Percentiles rank a stretch among this genome's conserved stretches.
These are phyloP conservation scores for Backusella liffmaniae DNA, from an alignment of 192 early-diverging fungal genomes.

Conservation along the genomic window DNA sequence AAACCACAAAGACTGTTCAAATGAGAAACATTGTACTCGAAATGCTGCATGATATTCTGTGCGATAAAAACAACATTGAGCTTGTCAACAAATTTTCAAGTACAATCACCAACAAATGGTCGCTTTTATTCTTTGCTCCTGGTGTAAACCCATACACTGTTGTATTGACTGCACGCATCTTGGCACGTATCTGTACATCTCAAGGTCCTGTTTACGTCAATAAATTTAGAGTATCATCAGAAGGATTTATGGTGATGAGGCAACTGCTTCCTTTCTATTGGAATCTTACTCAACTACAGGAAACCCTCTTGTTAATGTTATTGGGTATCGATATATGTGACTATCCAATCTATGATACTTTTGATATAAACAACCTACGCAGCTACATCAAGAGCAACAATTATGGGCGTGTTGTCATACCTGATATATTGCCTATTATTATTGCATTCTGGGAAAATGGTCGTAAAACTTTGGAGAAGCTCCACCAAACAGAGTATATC, in stretches of 20 bases:
- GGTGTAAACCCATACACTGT: conserved; percentile 53
- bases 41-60: conserved; percentile 64
- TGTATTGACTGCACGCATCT: conserved; percentile 50
- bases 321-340: conserved; percentile 53
- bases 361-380: conserved; percentile 52
- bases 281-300: conserved; percentile 57
- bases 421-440: conserved; percentile 49
- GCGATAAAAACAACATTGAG: conserved; percentile 45
- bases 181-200: conserved; percentile 43
- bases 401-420: conserved; percentile 29
- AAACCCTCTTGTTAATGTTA: conserved; percentile 52
- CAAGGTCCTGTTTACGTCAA: conserved; percentile 47
- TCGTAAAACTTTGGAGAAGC: conserved; percentile 1
- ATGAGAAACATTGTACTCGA: conserved; percentile 52
- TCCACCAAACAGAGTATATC: neutral
- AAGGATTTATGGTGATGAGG: conserved; percentile 58
- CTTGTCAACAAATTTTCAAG: conserved; percentile 50
- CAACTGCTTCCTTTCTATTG: conserved; percentile 56
- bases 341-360: conserved; percentile 43
- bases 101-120: conserved; percentile 64
- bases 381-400: conserved; percentile 36
- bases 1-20: conserved; percentile 8
- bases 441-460: conserved; percentile 37
- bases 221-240: conserved; percentile 52
- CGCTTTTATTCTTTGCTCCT: conserved; percentile 59